phyloP scores from a whole-genome alignment of 2,329 filamentous ascomycete species.

The Claviceps maximensis region DNA sequence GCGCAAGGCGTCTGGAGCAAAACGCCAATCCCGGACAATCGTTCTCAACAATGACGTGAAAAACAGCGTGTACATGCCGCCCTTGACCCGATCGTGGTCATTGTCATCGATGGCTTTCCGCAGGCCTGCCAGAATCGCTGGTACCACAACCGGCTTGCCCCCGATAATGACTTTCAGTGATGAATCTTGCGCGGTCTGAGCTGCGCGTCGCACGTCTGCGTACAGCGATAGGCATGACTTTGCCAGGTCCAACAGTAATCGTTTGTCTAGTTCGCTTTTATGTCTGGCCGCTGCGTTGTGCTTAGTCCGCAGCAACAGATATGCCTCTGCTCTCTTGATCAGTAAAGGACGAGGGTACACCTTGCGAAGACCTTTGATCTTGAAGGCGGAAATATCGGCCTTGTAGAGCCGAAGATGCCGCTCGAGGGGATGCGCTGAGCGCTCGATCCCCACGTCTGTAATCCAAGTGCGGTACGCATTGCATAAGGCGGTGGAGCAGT shows the following conservation, averaged over 20 bases:
- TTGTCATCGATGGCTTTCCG: constrained; percentile 64
- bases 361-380: constrained; percentile 84
- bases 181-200: constrained; percentile 83
- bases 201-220: constrained; percentile 87
- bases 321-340: constrained; percentile 83
- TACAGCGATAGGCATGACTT: constrained; percentile 85
- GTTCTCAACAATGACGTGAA: constrained; percentile 84
- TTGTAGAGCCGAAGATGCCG: constrained; percentile 72
- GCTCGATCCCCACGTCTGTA: constrained; percentile 90
- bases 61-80: constrained; percentile 78
- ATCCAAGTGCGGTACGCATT: constrained; percentile 93
- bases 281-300: constrained; percentile 83
- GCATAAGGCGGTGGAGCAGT: constrained; percentile 87
- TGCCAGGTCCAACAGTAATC: constrained; percentile 71
- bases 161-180: constrained; percentile 86
- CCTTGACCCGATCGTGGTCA: constrained; percentile 88
- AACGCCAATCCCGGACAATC: constrained; percentile 84
- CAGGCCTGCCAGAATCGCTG: constrained; percentile 67
- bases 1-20: constrained; percentile 77
- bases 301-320: constrained; percentile 84
- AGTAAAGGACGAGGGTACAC: constrained; percentile 86
- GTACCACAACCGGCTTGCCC: constrained; percentile 77
- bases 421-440: constrained; percentile 86
- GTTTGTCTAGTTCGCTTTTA: constrained; percentile 82
- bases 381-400: constrained; percentile 82